Conservation (phyloP, 2,329 filamentous ascomycete species). For the Epichloe glyceriae region DNA sequence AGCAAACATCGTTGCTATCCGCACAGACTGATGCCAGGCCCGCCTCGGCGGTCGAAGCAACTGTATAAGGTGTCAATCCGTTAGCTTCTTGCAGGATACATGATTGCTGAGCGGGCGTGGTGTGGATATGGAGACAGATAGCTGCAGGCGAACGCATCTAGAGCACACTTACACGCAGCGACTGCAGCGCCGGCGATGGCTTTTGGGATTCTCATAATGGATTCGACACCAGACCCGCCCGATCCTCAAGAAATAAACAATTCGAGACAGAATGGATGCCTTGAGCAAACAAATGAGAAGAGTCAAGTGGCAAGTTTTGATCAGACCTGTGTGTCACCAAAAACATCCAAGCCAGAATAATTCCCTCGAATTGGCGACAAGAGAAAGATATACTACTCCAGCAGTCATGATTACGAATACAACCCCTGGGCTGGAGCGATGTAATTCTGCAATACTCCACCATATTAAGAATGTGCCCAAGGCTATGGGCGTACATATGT, state of each 20-base stretch:
- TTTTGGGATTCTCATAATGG: background rate
- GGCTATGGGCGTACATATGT: too few relatives aligned
- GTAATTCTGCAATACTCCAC: too few relatives aligned
- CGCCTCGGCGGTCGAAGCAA: background rate
- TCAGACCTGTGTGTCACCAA: background rate
- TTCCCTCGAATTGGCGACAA: background rate
- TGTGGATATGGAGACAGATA: background rate
- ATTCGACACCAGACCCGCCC: background rate
- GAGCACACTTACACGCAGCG: background rate
- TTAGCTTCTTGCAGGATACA: background rate
- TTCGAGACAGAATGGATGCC: background rate
- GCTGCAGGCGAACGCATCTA: background rate
- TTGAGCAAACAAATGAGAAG: background rate
- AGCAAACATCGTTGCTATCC: slow-evolving; percentile 28
- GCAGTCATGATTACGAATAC: background rate
- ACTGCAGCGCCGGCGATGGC: background rate
- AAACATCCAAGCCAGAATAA: background rate
- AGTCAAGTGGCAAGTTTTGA: background rate
- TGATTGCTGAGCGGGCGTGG: background rate
- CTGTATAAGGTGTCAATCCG: background rate
- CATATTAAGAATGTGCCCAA: too few relatives aligned
- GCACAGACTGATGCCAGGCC: background rate
- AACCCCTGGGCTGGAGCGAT: background rate
- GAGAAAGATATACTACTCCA: background rate
- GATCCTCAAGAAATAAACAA: background rate